Evolutionary conservation across 140 eudicot genomes (phyloP), one percentile per base, ranked within the genome.

Genomic region (Cichorium intybus): DNA sequence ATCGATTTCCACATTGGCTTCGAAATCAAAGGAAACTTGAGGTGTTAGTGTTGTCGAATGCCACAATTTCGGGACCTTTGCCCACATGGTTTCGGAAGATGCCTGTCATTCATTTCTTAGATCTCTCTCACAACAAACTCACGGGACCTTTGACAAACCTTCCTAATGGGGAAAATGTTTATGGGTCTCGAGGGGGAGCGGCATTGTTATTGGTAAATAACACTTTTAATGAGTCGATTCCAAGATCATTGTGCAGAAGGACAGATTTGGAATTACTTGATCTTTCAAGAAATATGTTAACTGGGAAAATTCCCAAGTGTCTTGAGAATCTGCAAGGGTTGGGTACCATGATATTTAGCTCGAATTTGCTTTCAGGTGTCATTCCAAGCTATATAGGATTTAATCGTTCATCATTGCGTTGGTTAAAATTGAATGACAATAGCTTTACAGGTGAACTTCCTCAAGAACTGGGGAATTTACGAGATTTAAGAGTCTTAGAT

Each of bases 1-100:
- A 57, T 0, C 26, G 12, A 3, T 76, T 69, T 70, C 77, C 73
- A 10, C 12, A 43, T 2, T 70, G 69, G 82, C 45, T 77, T 26
- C 68, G 24, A 45, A 63, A 31, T 15, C 73, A 69, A 47, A 45
- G 21, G 15, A 27, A 26, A n/a, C n/a, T n/a, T n/a, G n/a, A n/a
- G n/a, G n/a, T n/a, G n/a, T n/a, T n/a, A n/a, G n/a, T n/a, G n/a
- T n/a, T n/a, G n/a, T n/a, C n/a, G n/a, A n/a, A n/a, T n/a, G n/a
- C n/a, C n/a, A n/a, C n/a, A n/a, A n/a, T n/a, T n/a, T n/a, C n/a
- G n/a, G n/a, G n/a, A n/a, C n/a, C n/a, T n/a, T n/a, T n/a, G n/a
- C n/a, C n/a, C 55, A 5, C 5, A 21, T 73, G 73, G 73, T 65
- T 64, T 24, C 31, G 39, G 45, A 33, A 24, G 33, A 17, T 39